These are phyloP conservation scores for Trichosporon asahii DNA, from an alignment of 1,284 basidiomycete species.

Conservation along the genomic window DNA sequence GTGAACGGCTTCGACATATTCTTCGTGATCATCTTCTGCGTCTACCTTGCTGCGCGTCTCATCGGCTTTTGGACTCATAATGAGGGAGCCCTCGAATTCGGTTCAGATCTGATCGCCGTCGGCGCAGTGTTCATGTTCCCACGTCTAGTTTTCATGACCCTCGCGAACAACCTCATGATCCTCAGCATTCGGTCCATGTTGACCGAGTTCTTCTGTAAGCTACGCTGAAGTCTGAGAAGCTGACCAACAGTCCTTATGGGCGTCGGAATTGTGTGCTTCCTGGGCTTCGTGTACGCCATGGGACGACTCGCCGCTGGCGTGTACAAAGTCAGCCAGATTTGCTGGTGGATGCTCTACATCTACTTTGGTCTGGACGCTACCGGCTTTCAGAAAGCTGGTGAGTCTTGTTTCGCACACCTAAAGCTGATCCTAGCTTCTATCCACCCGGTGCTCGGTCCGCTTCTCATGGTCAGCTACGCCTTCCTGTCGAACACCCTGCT, in stretches of 20 bases:
- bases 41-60: conserved; percentile 67
- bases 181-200: conserved; percentile 52
- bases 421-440: conserved; percentile 57
- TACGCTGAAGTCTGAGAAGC: conserved; percentile 25
- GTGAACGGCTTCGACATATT: conserved; percentile 81
- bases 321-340: conserved; percentile 31
- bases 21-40: conserved; percentile 66
- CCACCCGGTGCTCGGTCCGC: conserved; percentile 76
- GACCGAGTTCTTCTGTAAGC: conserved; percentile 51
- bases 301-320: conserved; percentile 62
- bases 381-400: conserved; percentile 73
- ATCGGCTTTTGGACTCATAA: conserved; percentile 59
- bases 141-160: conserved; percentile 78
- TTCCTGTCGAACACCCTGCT: conserved; percentile 75
- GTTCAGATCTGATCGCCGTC: conserved; percentile 45
- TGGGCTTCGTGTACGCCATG: conserved; percentile 79
- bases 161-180: conserved; percentile 72
- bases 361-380: conserved; percentile 82
- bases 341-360: conserved; percentile 53
- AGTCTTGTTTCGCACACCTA: conserved; percentile 47
- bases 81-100: conserved; percentile 59
- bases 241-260: conserved; percentile 62
- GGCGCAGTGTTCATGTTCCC: conserved; percentile 83
- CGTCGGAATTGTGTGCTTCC: conserved; percentile 75
- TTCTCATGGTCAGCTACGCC: conserved; percentile 76